Base-by-base conservation (phyloP, 164 flowering plant genomes). In the Cinnamomum chago region DNA sequence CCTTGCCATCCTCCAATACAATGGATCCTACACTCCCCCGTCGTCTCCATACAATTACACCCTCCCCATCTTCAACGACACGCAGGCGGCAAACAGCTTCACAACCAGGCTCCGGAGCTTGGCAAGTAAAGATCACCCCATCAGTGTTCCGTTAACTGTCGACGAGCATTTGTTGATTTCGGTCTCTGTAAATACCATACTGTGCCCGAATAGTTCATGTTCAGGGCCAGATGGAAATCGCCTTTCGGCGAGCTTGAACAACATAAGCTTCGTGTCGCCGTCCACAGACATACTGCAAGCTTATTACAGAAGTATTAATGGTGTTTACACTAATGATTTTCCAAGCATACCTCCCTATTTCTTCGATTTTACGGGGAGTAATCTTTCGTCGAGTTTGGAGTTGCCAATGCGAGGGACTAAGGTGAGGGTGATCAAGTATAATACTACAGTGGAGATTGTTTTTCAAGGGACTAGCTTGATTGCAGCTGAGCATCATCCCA, bases 171-270 rank as follows among this genome's bases (percentile, higher is more conserved):
- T 80, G 3, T 2, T 58, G 12, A 40, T 67, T 7, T 67, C 80
- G 0, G 50, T 82, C 17, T 73, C 82, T 0, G 68, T 80, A 20
- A 78, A 76, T 50, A 18, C 64, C 22, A 2, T 76, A 5, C 78
- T 70, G 0, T 80, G 82, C 52, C 12, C 35, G 4, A 33, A 73
- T 10, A 52, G 12, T 2, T 50, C 78, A 2, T 79, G 80, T 55
- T 47, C 14, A 1, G 89, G 89, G 1, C 83, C 86, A 0, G 64
- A 71, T 28, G 87, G 90, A 3, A 78, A 65, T 18, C 22, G 85
- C 0, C 66, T 86, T 0, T 77, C 89, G 2, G 83, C 92, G 1
- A 84, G 87, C 74, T 40, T 90, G 75, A 88, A 85, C 84, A 89
- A 90, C 82, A 77, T 85, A 5, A 87, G 86, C 75, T 90, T 84